Evolutionary conservation across 495 filamentous ascomycete genomes (phyloP), one percentile per base, ranked within the genome.

Genomic region (Trichoderma parareesei): DNA sequence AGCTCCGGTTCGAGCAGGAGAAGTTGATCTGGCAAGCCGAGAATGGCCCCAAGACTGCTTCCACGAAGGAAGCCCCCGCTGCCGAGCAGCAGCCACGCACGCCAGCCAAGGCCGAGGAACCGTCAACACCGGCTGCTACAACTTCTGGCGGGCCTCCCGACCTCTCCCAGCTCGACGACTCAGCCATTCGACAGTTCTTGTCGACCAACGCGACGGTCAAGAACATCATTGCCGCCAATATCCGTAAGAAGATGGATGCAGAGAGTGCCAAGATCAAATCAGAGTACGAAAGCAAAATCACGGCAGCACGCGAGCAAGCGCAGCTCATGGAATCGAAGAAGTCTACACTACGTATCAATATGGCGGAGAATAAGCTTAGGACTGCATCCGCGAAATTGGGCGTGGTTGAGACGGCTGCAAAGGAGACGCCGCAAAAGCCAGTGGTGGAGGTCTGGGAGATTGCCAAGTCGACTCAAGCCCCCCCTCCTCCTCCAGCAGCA

Each of bases 361-460:
- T 96, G 86, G 80, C 87, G 9, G 89, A 94, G 66, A 88, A 87
- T 63, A 87, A 87, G 70, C 74, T 75, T 66, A 87, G 82, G 71
- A 78, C 74, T 27, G 80, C 87, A 0, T 79, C 81, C 64, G 89
- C 86, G 14, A 96, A 93, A 77, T 67, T 95, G 33, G 84, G 88
- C 10, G 83, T 91, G 14, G 89, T 97, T 11, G 81, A 90, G 65
- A 88, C 84, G 60, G 92, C 91, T 16, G 92, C 89, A 0, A 81
- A 80, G 35, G 89, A 96, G n/a, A 95, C 91, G 0, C 93, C 93
- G 2, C 79, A 92, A 71, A 84, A 83, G 65, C 85, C 90, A 14
- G 91, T 97, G 7, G 80, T 75, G 11, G 91, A 96, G 71, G 92
- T 96, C 0, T 97, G 91, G 90, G 85, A 88, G 46, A 75, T 88